These are phyloP conservation scores for Epithele typhae DNA, from an alignment of 768 basidiomycete species.

Conservation along the genomic window DNA sequence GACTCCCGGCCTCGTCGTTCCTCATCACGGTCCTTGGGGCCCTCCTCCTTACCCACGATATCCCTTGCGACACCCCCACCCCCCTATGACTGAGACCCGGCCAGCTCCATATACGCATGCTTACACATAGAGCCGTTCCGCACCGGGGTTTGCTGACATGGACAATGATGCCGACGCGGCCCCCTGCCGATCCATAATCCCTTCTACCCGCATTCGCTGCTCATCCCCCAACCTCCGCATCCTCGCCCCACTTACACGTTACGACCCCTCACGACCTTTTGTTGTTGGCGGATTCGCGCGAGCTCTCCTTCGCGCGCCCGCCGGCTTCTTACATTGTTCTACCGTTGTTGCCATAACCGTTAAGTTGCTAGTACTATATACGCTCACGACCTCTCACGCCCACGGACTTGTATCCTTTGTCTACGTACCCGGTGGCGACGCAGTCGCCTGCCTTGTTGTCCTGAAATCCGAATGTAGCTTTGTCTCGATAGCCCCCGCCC, in stretches of 20 bases:
- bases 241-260: background rate
- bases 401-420: too few relatives aligned
- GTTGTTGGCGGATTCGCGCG: too few relatives aligned
- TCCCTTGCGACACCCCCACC: too few relatives aligned
- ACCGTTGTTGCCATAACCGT: background rate
- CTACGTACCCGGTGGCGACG: too few relatives aligned
- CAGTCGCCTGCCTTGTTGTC: too few relatives aligned
- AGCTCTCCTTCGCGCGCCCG: background rate
- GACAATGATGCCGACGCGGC: too few relatives aligned
- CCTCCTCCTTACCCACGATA: too few relatives aligned
- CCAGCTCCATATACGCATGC: background rate
- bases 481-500: too few relatives aligned
- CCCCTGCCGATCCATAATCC: background rate
- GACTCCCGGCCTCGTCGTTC: too few relatives aligned
- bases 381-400: slow-evolving; percentile 11
- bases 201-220: background rate
- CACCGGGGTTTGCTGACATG: background rate
- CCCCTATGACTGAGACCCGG: background rate
- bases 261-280: slow-evolving; percentile 4
- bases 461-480: too few relatives aligned
- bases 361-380: background rate
- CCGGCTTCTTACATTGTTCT: background rate
- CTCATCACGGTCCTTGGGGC: too few relatives aligned
- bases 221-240: background rate
- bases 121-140: background rate